phyloP scores from a whole-genome alignment of 345 rosid genomes.

The Draba incana region DNA sequence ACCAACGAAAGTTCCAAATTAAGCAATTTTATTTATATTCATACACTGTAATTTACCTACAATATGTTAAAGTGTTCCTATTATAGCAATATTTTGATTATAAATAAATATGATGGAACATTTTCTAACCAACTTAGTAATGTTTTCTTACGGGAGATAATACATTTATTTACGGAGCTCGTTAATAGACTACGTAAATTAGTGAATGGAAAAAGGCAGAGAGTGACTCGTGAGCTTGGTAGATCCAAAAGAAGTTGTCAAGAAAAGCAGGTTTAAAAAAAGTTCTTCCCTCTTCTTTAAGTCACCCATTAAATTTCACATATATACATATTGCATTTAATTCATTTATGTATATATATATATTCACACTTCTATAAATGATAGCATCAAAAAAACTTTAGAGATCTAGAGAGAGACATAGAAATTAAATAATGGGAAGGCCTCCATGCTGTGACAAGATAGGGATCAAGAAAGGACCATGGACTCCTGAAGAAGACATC shows the following conservation, averaged over 20 bases:
- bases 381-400: conserved; percentile 8
- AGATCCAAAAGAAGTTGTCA: conserved; percentile 41
- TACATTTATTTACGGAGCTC: conserved; percentile 18
- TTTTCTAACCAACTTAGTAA: conserved; percentile 20
- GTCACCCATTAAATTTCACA: conserved; percentile 40
- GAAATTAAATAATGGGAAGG: conserved; percentile 66
- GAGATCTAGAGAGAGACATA: conserved; percentile 33
- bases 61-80: conserved; percentile 8
- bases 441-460: conserved; percentile 93
- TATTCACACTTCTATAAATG: conserved; percentile 42
- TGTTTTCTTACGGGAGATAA: conserved; percentile 6
- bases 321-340: conserved; percentile 39
- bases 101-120: conserved; percentile 5
- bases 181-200: conserved; percentile 29
- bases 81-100: not conserved
- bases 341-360: conserved; percentile 40
- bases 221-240: conserved; percentile 45
- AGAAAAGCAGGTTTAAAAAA: conserved; percentile 33
- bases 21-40: conserved; percentile 1
- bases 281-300: conserved; percentile 46
- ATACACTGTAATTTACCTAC: not conserved
- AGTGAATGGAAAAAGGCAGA: conserved; percentile 38
- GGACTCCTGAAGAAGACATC: conserved; percentile 99
- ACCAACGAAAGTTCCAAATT: conserved; percentile 24
- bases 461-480: conserved; percentile 97